Percentiles rank a stretch among this genome's conserved stretches.
Conservation (phyloP, 2,329 filamentous ascomycete genomes). For the Metarhizium guizhouense region DNA sequence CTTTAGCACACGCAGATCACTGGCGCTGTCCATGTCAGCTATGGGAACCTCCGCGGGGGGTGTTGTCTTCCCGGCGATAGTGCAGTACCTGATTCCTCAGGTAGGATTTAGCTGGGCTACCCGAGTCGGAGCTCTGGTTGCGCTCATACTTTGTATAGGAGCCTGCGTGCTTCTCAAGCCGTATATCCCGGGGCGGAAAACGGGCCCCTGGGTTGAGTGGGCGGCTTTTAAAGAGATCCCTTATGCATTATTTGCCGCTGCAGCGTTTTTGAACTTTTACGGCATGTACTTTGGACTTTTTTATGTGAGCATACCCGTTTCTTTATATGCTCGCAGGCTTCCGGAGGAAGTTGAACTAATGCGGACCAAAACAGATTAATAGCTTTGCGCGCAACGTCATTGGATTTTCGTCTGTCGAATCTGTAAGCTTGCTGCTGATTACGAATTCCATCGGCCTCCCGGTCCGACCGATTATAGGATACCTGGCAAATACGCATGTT, state of each 20-base stretch:
- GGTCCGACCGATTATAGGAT: slow-evolving; percentile 42
- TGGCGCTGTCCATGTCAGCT: slow-evolving; percentile 53
- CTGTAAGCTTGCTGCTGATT: slow-evolving; percentile 46
- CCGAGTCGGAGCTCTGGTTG: slow-evolving; percentile 55
- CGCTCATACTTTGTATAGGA: slow-evolving; percentile 33
- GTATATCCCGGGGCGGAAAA: slow-evolving; percentile 36
- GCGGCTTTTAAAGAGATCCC: slow-evolving; percentile 46
- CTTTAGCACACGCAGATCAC: slow-evolving; percentile 44
- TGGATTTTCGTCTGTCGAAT: slow-evolving; percentile 36
- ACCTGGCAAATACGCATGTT: slow-evolving; percentile 40
- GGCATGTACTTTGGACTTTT: slow-evolving; percentile 30
- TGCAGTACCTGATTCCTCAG: slow-evolving; percentile 46
- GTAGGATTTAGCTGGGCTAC: slow-evolving; percentile 58
- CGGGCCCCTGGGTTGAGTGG: slow-evolving; percentile 46
- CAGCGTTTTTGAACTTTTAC: slow-evolving; percentile 36
- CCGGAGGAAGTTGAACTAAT: not conserved
- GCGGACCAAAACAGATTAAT: slow-evolving; percentile 26
- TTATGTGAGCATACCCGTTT: slow-evolving; percentile 25
- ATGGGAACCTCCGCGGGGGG: slow-evolving; percentile 49
- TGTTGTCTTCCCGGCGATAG: slow-evolving; percentile 45
- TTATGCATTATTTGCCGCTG: slow-evolving; percentile 43
- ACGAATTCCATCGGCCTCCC: slow-evolving; percentile 48
- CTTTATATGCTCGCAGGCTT: not conserved
- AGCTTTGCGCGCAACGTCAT: slow-evolving; percentile 33
- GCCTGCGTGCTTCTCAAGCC: slow-evolving; percentile 32